Conservation (phyloP, 2,329 filamentous ascomycete genomes). For the Amauroascus verrucosus region DNA sequence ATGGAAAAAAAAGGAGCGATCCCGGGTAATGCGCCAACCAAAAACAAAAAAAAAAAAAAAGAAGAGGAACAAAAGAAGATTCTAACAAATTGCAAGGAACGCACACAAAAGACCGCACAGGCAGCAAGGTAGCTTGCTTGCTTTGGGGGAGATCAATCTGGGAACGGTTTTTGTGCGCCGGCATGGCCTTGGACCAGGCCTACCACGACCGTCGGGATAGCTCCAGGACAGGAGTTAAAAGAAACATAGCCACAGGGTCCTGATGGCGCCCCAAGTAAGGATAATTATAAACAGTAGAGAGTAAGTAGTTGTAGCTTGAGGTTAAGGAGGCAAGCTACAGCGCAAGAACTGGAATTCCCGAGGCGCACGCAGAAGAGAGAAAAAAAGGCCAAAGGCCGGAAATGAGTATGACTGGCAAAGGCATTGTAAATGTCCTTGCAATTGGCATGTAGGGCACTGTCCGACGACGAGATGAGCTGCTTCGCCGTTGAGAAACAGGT, state of each 20-base stretch:
- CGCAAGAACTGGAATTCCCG: no score
- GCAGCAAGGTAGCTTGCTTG: constrained; percentile 4
- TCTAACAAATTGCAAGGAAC: neutral
- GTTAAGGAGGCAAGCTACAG: no score
- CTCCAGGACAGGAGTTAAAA: no score
- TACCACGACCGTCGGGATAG: no score
- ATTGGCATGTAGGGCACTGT: neutral
- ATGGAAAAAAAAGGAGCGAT: neutral
- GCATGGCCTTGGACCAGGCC: no score
- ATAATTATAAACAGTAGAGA: neutral
- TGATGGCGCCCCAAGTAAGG: neutral
- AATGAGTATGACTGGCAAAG: neutral
- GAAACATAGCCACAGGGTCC: neutral
- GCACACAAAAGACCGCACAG: neutral
- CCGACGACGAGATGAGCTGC: neutral
- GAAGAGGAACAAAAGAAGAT: no score
- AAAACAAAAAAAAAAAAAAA: no score
- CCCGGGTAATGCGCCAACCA: constrained; percentile 9
- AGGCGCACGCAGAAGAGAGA: constrained; percentile 2
- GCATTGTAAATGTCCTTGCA: neutral
- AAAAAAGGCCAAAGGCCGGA: no score
- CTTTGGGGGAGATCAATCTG: neutral
- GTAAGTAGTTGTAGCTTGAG: no score
- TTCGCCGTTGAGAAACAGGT: constrained; percentile 9
- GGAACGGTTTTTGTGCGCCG: no score